Conservation (phyloP, 805 yeast genomes). For the Brettanomyces anomalus region DNA sequence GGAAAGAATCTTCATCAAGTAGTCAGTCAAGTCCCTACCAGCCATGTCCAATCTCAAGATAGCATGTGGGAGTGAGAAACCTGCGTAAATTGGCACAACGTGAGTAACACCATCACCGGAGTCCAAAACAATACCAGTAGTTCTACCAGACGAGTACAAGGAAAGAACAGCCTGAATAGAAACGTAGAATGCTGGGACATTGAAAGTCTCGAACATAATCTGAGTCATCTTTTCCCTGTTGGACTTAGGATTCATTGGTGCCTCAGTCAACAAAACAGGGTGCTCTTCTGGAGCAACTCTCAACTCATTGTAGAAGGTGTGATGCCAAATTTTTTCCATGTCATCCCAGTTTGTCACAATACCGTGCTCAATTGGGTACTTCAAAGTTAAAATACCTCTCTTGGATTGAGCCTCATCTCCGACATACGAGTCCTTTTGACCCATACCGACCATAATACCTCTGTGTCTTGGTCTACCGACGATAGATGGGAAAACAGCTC, state of each 20-base stretch:
- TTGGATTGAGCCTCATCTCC: conserved; percentile 99
- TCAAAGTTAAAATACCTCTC: conserved; percentile 98
- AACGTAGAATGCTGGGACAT: conserved; percentile 99
- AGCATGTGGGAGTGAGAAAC: conserved; percentile 99
- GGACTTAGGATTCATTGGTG: conserved; percentile 98
- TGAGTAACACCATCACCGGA: conserved; percentile 99
- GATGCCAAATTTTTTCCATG: conserved; percentile 99
- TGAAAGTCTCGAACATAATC: conserved; percentile 97
- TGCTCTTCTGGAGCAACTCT: conserved; percentile 99
- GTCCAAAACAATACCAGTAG: conserved; percentile 99
- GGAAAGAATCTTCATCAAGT: conserved; percentile 95
- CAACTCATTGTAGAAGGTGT: conserved; percentile 99
- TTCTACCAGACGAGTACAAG: conserved; percentile 98
- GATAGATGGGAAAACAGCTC: conserved; percentile 99
- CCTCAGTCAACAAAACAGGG: conserved; percentile 98
- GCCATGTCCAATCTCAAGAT: conserved; percentile 98
- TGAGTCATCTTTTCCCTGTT: conserved; percentile 99
- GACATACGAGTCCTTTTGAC: conserved; percentile 98
- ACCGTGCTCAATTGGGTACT: conserved; percentile 99
- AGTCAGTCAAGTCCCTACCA: conserved; percentile 98
- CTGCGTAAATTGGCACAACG: conserved; percentile 99
- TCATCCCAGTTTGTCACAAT: conserved; percentile 99
- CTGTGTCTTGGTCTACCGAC: conserved; percentile 99
- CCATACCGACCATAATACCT: conserved; percentile 99
- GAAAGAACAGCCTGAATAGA: conserved; percentile 98